Evolutionary conservation across 257 asterid genomes (phyloP), one percentile per base, ranked within the genome.

Genomic region (Fraxinus americana): DNA sequence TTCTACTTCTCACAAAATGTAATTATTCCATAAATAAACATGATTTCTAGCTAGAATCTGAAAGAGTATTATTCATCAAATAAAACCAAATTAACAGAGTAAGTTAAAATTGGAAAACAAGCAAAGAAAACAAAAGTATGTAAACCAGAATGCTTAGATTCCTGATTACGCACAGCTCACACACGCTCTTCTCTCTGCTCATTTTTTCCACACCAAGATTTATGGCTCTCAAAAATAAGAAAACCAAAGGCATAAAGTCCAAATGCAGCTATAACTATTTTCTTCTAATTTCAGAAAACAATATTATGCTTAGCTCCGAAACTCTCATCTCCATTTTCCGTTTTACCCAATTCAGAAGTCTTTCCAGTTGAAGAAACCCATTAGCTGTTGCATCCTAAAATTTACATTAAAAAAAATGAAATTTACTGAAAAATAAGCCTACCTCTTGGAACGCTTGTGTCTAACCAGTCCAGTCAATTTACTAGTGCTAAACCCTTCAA

Each of bases 381-480:
- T 43, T n/a, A 72, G 79, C 79, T 69, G 16, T 71, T 67, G 45
- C 74, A 59, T 5, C 52, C 32, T 14, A 52, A 82, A n/a, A 72
- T 36, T 32, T 3, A 61, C 71, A 74, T 57, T 73, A 81, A 68
- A 32, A 75, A 34, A 34, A 34, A 34, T 74, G 30, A 27, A 65
- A 57, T 35, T 57, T 52, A 67, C 39, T 48, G 70, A 57, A 32
- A 41, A 72, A 72, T 25, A 67, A 52, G 67, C 14, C 7, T 81
- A 94, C 98, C 98, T 94, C 81, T 84, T 87, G 41, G 97, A 92
- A 72, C 94, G 97, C 69, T 83, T 85, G 88, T 94, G 97, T 52
- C 76, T 75, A 77, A 71, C 86, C 76, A 82, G 78, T 68, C 45
- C 86, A 66, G 81, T 84, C 77, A 85, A 85, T 80, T 82, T 83